Conservation (phyloP, 371 early-diverging fungal species). For the Mucor lusitanicus region DNA sequence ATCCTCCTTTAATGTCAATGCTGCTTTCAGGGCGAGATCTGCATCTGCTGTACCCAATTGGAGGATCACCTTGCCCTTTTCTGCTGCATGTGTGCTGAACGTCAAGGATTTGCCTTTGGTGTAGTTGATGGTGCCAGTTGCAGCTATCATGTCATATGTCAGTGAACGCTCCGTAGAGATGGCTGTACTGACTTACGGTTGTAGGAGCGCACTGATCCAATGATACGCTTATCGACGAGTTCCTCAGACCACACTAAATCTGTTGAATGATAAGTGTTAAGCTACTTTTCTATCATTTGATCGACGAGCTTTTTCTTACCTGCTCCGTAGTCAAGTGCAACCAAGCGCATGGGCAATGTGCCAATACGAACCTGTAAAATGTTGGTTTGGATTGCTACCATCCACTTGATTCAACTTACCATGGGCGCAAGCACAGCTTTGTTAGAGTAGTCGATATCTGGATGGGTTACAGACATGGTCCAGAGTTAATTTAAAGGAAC, state of each 20-base stretch:
- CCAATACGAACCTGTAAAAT: constrained; percentile 75
- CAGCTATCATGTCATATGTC: constrained; percentile 29
- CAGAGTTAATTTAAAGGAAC: background rate
- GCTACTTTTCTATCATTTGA: too few relatives aligned
- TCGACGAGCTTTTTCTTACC: constrained; percentile 48
- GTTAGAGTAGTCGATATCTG: constrained; percentile 51
- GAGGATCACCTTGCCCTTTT: constrained; percentile 69
- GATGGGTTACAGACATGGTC: constrained; percentile 18
- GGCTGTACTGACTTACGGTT: constrained; percentile 56
- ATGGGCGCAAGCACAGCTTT: constrained; percentile 89
- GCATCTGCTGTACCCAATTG: constrained; percentile 87
- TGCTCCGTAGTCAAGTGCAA: constrained; percentile 88
- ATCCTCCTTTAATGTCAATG: constrained; percentile 79
- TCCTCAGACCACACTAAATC: constrained; percentile 94
- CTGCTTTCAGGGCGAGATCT: constrained; percentile 87
- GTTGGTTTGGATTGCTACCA: background rate
- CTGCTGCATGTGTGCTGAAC: constrained; percentile 68
- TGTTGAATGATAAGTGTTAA: constrained; percentile 16
- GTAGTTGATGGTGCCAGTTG: constrained; percentile 73
- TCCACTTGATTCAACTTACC: constrained; percentile 46
- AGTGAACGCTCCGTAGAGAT: background rate
- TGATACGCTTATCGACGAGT: constrained; percentile 85
- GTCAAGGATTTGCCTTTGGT: constrained; percentile 54
- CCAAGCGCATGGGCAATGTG: constrained; percentile 84
- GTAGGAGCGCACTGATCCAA: constrained; percentile 74